Conservation (phyloP, 2,329 filamentous ascomycete species). For the Trichoderma atroviride region DNA sequence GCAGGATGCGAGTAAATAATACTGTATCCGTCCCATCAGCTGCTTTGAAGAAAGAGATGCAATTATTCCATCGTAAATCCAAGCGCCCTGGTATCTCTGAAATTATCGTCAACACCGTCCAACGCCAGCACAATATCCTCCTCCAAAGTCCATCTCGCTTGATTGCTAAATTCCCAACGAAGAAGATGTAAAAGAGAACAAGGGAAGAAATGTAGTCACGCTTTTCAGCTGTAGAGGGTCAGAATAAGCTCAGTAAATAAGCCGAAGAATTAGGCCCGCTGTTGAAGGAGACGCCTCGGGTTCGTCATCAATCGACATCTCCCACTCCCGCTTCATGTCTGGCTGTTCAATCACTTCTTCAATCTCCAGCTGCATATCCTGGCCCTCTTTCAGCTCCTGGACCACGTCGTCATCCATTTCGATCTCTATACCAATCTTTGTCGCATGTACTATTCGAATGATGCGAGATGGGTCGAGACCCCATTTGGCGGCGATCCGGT, state of each 20-base stretch:
- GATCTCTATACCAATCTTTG: constrained; percentile 75
- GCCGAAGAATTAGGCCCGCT: constrained; percentile 29
- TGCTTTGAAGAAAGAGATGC: constrained; percentile 8
- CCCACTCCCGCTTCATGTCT: constrained; percentile 59
- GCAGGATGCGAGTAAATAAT: constrained; percentile 11
- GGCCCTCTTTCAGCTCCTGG: constrained; percentile 79
- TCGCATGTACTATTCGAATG: constrained; percentile 70
- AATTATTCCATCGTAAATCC: constrained; percentile 7
- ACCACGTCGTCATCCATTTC: constrained; percentile 91
- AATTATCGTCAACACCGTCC: constrained; percentile 27
- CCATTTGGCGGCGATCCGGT: constrained; percentile 76
- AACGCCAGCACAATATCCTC: constrained; percentile 24
- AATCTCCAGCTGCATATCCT: constrained; percentile 83
- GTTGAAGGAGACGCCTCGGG: constrained; percentile 29
- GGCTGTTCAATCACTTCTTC: constrained; percentile 46
- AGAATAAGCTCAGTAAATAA: constrained; percentile 27
- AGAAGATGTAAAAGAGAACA: neutral
- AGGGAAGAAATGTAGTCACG: neutral
- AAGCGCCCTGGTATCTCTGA: constrained; percentile 27
- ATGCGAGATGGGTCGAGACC: constrained; percentile 74
- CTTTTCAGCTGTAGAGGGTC: neutral
- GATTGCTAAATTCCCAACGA: constrained; percentile 6
- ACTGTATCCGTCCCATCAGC: neutral
- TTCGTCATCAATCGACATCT: constrained; percentile 55
- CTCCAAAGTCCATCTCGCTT: constrained; percentile 2